Evolutionary conservation across 1,139 yeast genomes (phyloP), one percentile per base, ranked within the genome.

Genomic region (Candida sp.): DNA sequence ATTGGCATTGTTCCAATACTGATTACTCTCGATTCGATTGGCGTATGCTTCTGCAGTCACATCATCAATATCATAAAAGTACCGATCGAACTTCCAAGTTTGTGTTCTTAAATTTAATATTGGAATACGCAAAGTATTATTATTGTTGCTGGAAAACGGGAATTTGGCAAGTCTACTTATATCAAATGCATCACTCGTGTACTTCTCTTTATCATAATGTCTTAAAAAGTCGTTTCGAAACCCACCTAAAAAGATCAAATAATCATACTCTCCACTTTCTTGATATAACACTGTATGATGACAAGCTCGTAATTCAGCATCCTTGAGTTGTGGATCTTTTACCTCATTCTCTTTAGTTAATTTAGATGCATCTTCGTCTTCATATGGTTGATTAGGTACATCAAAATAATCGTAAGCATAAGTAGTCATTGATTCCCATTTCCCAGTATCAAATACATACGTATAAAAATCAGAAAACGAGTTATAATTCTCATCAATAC

Each of bases 301-400:
- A 50, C 77, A 70, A 5, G 73, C 58, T 22, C 77, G 53, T 32
- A 73, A 56, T 50, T 73, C 78, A 5, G 78, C 78, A 40, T 70
- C 75, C 11, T 64, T 54, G 9, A 70, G 54, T 12, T 56, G 49
- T 2, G 77, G 68, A 6, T 58, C 44, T 3, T 49, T 52, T 4
- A 62, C 57, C 43, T 61, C 65, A 5, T 56, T 56, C 4, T 64
- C 68, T 33, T 55, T 51, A 4, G 54, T 45, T 9, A 63, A 52
- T 5, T 43, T 41, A 1, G 57, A 49, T 5, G 54, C 43, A 45
- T 61, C 61, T 38, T 65, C 66, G 48, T 68, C 75, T 33, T 60
- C 68, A 33, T 42, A 53, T 4, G 73, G 67, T 34, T 54, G 46
- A 8, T 54, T 47, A 2, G 59, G 63, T 11, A 44, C 45, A 25